phyloP scores from a whole-genome alignment of 306 rosid genomes.

The Vigna radiata region DNA sequence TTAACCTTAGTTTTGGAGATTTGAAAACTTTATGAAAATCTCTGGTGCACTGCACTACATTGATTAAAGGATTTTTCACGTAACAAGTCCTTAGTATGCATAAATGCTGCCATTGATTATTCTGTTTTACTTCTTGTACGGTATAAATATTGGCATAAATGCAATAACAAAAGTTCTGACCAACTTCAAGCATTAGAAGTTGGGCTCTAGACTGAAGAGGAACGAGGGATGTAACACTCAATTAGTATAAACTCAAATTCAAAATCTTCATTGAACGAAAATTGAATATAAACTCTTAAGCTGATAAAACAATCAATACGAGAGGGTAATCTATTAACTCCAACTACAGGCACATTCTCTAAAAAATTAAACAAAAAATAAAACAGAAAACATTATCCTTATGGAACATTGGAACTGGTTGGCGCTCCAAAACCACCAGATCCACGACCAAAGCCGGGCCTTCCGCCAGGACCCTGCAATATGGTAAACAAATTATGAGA shows the following conservation, averaged over 20 bases:
- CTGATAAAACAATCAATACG: conserved; percentile 36
- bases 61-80: background rate
- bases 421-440: conserved; percentile 63
- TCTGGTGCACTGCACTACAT: too few species aligned
- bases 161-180: background rate
- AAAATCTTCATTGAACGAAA: conserved; percentile 35
- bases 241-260: conserved; percentile 27
- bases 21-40: too few species aligned
- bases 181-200: background rate
- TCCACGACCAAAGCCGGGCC: conserved; percentile 81
- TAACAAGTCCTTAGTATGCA: background rate
- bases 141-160: background rate
- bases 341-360: conserved; percentile 23
- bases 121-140: too few species aligned
- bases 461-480: conserved; percentile 69
- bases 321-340: conserved; percentile 10
- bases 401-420: conserved; percentile 60
- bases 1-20: background rate
- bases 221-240: too few species aligned
- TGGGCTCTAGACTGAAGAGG: background rate
- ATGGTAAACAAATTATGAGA: background rate
- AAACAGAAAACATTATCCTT: conserved; percentile 23
- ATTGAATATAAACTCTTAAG: background rate
- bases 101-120: background rate
- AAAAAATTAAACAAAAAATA: conserved; percentile 31